Percentiles rank a stretch among this genome's conserved stretches.
phyloP scores from a whole-genome alignment of 192 early-diverging fungal species.

The Backusella morwellensis region DNA sequence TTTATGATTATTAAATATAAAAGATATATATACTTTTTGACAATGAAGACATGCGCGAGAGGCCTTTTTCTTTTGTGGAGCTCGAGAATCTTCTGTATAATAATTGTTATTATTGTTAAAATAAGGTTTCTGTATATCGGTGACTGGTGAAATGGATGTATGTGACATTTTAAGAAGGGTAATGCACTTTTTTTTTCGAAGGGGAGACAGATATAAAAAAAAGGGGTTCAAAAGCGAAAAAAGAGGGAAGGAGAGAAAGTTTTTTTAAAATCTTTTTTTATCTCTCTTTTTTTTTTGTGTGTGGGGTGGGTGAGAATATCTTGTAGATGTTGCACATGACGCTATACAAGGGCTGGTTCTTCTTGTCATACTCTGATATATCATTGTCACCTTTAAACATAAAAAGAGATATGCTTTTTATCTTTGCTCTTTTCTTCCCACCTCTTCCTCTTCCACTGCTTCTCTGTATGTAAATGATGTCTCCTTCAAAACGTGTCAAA shows the following conservation, averaged over 20 bases:
- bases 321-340: background rate
- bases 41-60: slow-evolving; percentile 4
- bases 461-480: background rate
- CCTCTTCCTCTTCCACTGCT: background rate
- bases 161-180: background rate
- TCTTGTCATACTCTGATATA: slow-evolving; percentile 1
- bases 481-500: slow-evolving; percentile 4
- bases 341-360: background rate
- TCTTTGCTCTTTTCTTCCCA: background rate
- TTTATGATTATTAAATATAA: background rate
- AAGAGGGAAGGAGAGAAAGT: background rate
- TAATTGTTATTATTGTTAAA: background rate
- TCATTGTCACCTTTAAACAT: background rate
- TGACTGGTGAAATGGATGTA: slow-evolving; percentile 4
- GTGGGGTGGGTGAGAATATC: background rate
- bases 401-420: background rate
- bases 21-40: slow-evolving; percentile 12
- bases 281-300: background rate
- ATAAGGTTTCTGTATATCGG: background rate
- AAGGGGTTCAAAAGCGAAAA: background rate
- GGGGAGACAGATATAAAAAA: background rate
- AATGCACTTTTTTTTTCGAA: background rate
- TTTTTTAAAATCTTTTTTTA: background rate
- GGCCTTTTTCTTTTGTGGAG: background rate
- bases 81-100: background rate